Base-by-base conservation (phyloP, 2,329 filamentous ascomycete genomes). In the Monosporascus ibericus region DNA sequence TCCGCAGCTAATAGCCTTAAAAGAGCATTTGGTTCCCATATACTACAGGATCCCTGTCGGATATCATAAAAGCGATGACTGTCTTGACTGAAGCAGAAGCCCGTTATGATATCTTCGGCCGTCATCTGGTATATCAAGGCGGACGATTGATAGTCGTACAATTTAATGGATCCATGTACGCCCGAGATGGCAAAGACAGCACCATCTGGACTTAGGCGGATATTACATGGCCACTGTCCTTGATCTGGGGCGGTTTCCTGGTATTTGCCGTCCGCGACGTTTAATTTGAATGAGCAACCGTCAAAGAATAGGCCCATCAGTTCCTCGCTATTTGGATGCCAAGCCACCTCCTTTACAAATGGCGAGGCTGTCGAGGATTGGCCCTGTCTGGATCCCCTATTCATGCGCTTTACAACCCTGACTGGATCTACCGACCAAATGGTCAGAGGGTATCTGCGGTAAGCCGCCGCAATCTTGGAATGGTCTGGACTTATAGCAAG, bases 301-400 rank as follows among this genome's bases (percentile, higher is more conserved):
- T 48, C 46, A 15, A 25, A 20, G 17, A 48, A 48, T 7, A 48
- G 7, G 30, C 46, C 46, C 6, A 48, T 37, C n/a, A 48, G 22
- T 27, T 48, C 46, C 17, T 48, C 46, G n/a, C 46, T 37, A 24
- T 48, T 48, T 7, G 46, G 46, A 24, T 48, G 46, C 46, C 46
- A 48, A 9, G 46, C n/a, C 11, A 48, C 22, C 22, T 27, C 46
- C 15, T 37, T 34, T 8, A 48, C 46, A 17, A 34, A 48, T 6
- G 46, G 46, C 9, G 39, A 42, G 17, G n/a, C 17, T 11, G 17
- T 8, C 39, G 39, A 24, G 5, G 18, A 6, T 9, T 42, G 39
- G 2, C 39, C 27, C 27, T 30, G 9, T 30, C 9, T 11, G 9
- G 9, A 14, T 14, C 27, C 39, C 39, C 39, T 42, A 24, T 42